Percentiles rank a stretch among this genome's conserved stretches.
Evolutionary conservation across 208 protist species (phyloP).

Genomic region (Dictyostelium gargantuum): DNA sequence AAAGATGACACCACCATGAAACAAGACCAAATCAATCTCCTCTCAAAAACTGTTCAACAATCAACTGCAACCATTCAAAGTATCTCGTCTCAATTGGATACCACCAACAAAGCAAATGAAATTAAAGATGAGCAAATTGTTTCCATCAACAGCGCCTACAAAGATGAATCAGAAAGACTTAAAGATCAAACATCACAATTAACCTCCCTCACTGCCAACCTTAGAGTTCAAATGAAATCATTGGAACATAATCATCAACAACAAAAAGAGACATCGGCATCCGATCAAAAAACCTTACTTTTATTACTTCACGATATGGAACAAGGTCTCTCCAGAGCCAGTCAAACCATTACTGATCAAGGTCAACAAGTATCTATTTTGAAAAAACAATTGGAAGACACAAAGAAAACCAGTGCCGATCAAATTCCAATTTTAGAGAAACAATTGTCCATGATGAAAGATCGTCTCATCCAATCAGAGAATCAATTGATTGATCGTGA

Average conservation of each 20-base stretch:
- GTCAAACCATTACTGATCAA: conserved; percentile 51
- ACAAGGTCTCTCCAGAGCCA: conserved; percentile 5
- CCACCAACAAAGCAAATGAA: background rate
- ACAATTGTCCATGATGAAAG: background rate
- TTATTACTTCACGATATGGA: conserved; percentile 14
- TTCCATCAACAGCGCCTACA: background rate
- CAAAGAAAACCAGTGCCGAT: background rate
- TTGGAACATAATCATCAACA: background rate
- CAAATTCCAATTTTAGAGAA: background rate
- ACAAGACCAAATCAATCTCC: conserved; percentile 11
- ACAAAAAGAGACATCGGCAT: background rate
- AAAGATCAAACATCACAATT: conserved; percentile 45
- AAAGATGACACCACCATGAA: background rate
- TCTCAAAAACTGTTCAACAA: background rate
- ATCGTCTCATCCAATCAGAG: conserved; percentile 18
- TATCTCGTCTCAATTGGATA: background rate
- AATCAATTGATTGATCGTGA: conserved; percentile 39
- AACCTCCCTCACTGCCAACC: background rate
- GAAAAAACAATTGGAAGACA: conserved; percentile 26
- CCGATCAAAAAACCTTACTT: conserved; percentile 17
- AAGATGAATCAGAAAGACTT: conserved; percentile 22
- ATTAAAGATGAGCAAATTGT: background rate
- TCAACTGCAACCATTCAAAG: background rate
- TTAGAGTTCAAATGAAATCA: conserved; percentile 36
- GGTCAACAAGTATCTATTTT: background rate